Base-by-base conservation (phyloP, 2,329 filamentous ascomycete species). In the Aspergillus tubingensis region DNA sequence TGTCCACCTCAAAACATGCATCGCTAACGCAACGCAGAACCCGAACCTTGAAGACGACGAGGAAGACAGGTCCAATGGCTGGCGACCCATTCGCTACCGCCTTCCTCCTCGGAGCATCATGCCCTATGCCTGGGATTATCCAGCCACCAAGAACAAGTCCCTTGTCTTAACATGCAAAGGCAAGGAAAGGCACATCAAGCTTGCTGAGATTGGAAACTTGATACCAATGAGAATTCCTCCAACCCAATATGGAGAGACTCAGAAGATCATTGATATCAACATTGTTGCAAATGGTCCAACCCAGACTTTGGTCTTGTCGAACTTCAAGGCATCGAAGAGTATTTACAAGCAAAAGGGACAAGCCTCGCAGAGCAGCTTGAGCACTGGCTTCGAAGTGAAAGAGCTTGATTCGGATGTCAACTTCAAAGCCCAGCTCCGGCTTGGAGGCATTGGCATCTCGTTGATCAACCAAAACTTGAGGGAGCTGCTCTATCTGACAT, bases 51-150 rank as follows among this genome's bases (percentile, higher is more conserved):
- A 96, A 62, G 93, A 98, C 63, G 93, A 97, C 62, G 93, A 94
- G 58, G 83, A 84, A 5, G 91, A 97, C 70, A 83, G 78, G 57
- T 81, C 88, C 59, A 93, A 91, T 56, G 91, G 92, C 3, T 99
- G 95, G 91, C 90, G 91, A 65, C 93, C 92, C 2, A 91, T 99
- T 63, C 85, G 92, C 56, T 99, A 99, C 77, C 89, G 94, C 32
- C 82, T 99, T 30, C 96, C 96, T 2, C 88, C 94, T 11, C 85
- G 95, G 62, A 98, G 94, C 76, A 97, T 99, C 76, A 99, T 99
- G 95, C 95, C 96, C 0, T 99, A 99, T 71, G 94, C 95, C 1
- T 99, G 95, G 95, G 96, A 99, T 73, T 99, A 96, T 77, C 96
- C 95, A 1, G 94, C 95, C 1, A 93, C 92, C n/a, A 97, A 96